Base-by-base conservation (phyloP, 1,139 yeast species). In the Sugiyamaella sp. region DNA sequence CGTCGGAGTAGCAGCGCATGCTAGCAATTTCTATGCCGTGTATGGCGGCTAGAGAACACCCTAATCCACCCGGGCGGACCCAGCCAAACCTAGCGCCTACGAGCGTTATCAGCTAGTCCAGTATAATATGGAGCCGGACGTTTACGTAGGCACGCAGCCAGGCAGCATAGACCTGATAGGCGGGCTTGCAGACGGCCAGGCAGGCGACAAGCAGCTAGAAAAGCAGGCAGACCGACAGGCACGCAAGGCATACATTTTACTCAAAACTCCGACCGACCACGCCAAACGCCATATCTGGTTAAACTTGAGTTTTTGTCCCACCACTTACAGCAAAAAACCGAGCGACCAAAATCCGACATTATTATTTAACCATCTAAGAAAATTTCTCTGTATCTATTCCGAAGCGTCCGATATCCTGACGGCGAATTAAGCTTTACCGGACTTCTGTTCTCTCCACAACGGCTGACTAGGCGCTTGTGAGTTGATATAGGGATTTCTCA, bases 231-330 rank as follows among this genome's bases (percentile, higher is more conserved):
- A 35, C 40, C n/a, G 12, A 35, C 40, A 6, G 40, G 21, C 40
- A 32, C n/a, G 37, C 14, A 37, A 6, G 40, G 21, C 40, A 32
- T 5, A 14, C 14, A 37, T 37, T 37, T 21, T 37, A 6, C 22
- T 37, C 14, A 29, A 35, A 35, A 32, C 14, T 16, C 35, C 35
- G 40, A 37, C 40, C 32, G 22, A 9, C 20, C 20, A 19, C 41
- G 48, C 48, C 48, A 44, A 35, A 21, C 39, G 41, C 48, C 48
- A 44, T 44, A 44, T 44, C 25, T 44, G 48, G 48, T 33, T 33
- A 44, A 33, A 41, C 40, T 44, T 44, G 39, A 33, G 22, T 44
- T 44, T 44, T 43, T 32, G 47, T 43, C 32, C 38, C 27, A 42
- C 21, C 38, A 32, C 35, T 4, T 12, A 29, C 35, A 29, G 35